Conservation (phyloP, 1,284 basidiomycete genomes). For the Kalmanozyma brasiliensis region DNA sequence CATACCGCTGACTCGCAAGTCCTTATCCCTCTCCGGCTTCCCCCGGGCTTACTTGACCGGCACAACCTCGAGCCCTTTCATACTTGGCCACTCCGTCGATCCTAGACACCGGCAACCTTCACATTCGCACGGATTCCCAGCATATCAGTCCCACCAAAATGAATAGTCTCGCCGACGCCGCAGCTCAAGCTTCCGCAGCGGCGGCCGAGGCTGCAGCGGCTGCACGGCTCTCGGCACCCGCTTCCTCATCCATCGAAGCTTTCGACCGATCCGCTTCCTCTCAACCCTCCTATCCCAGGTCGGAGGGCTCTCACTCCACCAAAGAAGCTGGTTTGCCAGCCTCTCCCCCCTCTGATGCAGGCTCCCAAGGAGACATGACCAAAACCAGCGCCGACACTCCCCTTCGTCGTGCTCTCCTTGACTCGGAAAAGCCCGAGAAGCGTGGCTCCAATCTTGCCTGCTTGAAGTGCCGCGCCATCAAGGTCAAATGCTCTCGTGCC, state of each 20-base stretch:
- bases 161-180: constrained; percentile 47
- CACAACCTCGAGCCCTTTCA: constrained; percentile 1
- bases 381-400: constrained; percentile 31
- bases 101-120: not conserved
- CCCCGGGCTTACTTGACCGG: constrained; percentile 1
- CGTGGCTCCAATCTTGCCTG: constrained; percentile 50
- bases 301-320: constrained; percentile 6
- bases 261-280: constrained; percentile 10
- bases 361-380: constrained; percentile 23
- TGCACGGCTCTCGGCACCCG: not conserved
- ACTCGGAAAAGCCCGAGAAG: constrained; percentile 46
- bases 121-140: not conserved
- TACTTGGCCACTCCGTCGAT: not conserved
- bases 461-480: constrained; percentile 51
- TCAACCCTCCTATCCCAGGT: constrained; percentile 1
- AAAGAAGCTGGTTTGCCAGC: constrained; percentile 3
- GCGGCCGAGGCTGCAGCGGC: constrained; percentile 11
- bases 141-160: constrained; percentile 9
- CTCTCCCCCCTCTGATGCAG: constrained; percentile 17
- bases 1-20: no score
- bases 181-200: constrained; percentile 18
- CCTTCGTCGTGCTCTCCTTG: constrained; percentile 34
- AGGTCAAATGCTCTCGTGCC: constrained; percentile 46
- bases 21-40: not conserved
- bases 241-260: constrained; percentile 8